Evolutionary conservation across 2,329 filamentous ascomycete species (phyloP).

Genomic region (Alternaria ethzedia): DNA sequence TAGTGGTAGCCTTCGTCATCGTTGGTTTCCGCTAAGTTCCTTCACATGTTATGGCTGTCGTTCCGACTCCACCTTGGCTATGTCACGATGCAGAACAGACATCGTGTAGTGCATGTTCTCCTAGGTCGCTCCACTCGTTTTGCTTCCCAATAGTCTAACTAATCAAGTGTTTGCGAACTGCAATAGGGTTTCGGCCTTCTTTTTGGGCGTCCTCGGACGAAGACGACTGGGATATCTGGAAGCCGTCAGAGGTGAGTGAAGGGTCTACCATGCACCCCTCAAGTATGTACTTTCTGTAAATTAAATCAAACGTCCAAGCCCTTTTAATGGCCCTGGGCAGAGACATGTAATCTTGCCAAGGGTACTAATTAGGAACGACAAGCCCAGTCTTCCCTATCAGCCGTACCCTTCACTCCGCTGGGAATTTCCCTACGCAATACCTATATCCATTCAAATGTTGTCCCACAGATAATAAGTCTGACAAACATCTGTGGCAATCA

Average conservation of each 20-base stretch:
- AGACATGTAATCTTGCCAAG: not conserved
- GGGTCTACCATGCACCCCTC: not conserved
- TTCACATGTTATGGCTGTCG: not conserved
- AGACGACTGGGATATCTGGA: not conserved
- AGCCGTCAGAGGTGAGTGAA: not conserved
- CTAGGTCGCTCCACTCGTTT: not conserved
- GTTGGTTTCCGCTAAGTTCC: not conserved
- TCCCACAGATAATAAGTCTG: not conserved
- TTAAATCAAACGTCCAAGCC: not conserved
- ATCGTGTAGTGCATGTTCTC: not conserved
- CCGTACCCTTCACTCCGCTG: not conserved
- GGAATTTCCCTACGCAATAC: not conserved
- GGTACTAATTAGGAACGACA: not conserved
- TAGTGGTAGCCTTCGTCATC: not conserved
- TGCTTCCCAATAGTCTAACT: not conserved
- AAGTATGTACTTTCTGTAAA: not conserved
- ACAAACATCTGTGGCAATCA: not conserved
- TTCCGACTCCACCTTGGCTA: not conserved
- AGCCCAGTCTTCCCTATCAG: not conserved
- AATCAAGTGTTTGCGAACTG: not conserved
- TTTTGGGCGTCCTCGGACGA: not conserved
- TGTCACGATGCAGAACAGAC: not conserved
- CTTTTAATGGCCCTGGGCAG: not conserved
- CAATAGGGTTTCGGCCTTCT: not conserved
- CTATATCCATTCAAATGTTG: not conserved